Evolutionary conservation across 2,329 filamentous ascomycete species (phyloP), one percentile per base, ranked within the genome.

Genomic region (Polychaeton citri): DNA sequence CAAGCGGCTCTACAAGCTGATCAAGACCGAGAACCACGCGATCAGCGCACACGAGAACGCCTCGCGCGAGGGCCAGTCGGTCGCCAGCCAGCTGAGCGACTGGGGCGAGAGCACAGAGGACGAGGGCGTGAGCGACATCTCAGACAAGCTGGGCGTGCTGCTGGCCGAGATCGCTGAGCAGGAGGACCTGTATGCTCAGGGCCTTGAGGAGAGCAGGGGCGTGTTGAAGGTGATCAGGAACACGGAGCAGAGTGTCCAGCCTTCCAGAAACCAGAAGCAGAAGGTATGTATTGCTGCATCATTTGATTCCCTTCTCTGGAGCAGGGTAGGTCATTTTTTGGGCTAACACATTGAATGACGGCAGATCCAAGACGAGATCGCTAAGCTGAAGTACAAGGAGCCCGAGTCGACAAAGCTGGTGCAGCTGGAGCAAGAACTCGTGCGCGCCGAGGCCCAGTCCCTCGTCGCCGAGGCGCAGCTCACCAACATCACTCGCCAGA

Each of bases 391-490:
- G 69, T 73, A 80, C 60, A 95, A 90, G 66, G 90, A 96, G 62
- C 86, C 87, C 5, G 75, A 81, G 55, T 92, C 80, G 53, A 70
- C 82, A 19, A 82, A 76, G 56, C 66, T 96, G 37, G 77, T 85
- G 21, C 80, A 80, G 16, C 71, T 96, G 36, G 90, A 98, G 67
- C 90, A 98, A 66, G 90, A 96, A 67, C 76, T 98, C 36, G 87
- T 98, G 36, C 73, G 90, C 46, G 87, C 88, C 17, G 90, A 98
- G 68, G 90, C 90, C 3, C 87, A 96, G 67, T 92, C 85, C 52
- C 64, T 98, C 40, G 90, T 98, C 34, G 90, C 90, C 2, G 90
- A 98, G 63, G 90, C 90, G 16, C 90, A 98, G 62, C 69, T 98
- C 58, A 88, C 82, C 54, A 98, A 98, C 59, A 77, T 94, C 48